These are phyloP conservation scores for Friedmanniomyces simplex DNA, from an alignment of 495 filamentous ascomycete genomes.

Conservation along the genomic window DNA sequence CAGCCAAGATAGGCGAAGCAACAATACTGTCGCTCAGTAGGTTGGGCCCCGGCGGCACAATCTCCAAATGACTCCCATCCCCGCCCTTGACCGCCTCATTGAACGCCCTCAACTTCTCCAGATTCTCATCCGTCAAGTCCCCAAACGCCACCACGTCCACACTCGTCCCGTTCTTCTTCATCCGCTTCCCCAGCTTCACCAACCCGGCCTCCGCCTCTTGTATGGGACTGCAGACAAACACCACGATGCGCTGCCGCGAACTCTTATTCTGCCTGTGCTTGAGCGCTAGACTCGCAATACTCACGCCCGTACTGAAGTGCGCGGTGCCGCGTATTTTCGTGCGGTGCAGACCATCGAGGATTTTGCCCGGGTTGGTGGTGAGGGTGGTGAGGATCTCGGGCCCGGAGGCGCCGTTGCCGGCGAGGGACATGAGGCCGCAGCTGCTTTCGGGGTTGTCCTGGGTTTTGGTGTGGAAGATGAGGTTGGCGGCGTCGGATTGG, in stretches of 20 bases:
- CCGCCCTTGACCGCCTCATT: conserved; percentile 81
- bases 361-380: conserved; percentile 89
- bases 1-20: conserved; percentile 77
- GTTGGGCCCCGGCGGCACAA: conserved; percentile 83
- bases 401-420: conserved; percentile 56
- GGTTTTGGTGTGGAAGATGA: conserved; percentile 90
- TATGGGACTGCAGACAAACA: conserved; percentile 88
- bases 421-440: conserved; percentile 98
- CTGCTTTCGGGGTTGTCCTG: conserved; percentile 91
- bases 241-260: conserved; percentile 87
- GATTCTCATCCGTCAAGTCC: conserved; percentile 80
- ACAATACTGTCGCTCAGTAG: conserved; percentile 87
- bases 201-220: conserved; percentile 79
- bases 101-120: conserved; percentile 85
- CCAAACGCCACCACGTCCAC: conserved; percentile 94
- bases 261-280: conserved; percentile 97
- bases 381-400: conserved; percentile 94
- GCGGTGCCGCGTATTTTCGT: conserved; percentile 85
- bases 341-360: conserved; percentile 82
- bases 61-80: conserved; percentile 81
- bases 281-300: conserved; percentile 90
- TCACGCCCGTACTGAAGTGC: conserved; percentile 84
- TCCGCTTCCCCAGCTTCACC: conserved; percentile 85
- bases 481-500: conserved; percentile 85
- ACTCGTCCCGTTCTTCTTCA: conserved; percentile 91